phyloP scores from a whole-genome alignment of 2,329 filamentous ascomycete genomes.

The Penicillium hesseltinei region DNA sequence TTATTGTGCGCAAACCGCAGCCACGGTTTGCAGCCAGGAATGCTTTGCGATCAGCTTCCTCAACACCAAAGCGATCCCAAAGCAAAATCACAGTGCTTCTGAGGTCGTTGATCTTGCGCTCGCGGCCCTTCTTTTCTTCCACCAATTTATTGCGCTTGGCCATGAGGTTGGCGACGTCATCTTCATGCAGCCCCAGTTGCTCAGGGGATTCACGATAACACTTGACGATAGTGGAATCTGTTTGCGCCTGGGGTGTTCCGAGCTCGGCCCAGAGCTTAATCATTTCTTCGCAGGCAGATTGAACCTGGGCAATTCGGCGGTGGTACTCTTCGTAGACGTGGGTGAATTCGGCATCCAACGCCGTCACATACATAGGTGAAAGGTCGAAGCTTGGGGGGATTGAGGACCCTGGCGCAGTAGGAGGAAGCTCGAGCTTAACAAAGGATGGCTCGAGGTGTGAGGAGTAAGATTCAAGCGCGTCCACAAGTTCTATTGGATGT shows the following conservation, averaged over 20 bases:
- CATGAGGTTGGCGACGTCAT: constrained; percentile 73
- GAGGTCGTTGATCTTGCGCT: constrained; percentile 74
- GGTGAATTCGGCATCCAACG: constrained; percentile 86
- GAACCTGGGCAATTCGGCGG: constrained; percentile 72
- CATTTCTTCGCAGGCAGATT: constrained; percentile 74
- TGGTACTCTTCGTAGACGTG: constrained; percentile 96
- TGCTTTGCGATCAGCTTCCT: constrained; percentile 75
- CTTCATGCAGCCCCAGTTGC: constrained; percentile 86
- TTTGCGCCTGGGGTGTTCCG: constrained; percentile 89
- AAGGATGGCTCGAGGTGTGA: constrained; percentile 91
- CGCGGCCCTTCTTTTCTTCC: constrained; percentile 84
- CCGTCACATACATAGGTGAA: constrained; percentile 82
- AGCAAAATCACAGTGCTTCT: constrained; percentile 75
- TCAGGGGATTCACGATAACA: constrained; percentile 87
- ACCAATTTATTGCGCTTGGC: constrained; percentile 75
- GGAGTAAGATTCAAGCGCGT: constrained; percentile 92
- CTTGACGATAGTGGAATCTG: constrained; percentile 82
- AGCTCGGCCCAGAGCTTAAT: constrained; percentile 95
- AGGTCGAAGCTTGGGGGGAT: constrained; percentile 85
- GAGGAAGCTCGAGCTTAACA: constrained; percentile 79
- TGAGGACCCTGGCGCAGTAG: constrained; percentile 71
- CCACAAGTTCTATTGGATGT: constrained; percentile 71
- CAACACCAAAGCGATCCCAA: constrained; percentile 84
- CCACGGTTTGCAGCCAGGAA: constrained; percentile 88
- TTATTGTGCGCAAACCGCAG: constrained; percentile 86